phyloP scores from a whole-genome alignment of 768 basidiomycete species.

The Russula ochroleuca region DNA sequence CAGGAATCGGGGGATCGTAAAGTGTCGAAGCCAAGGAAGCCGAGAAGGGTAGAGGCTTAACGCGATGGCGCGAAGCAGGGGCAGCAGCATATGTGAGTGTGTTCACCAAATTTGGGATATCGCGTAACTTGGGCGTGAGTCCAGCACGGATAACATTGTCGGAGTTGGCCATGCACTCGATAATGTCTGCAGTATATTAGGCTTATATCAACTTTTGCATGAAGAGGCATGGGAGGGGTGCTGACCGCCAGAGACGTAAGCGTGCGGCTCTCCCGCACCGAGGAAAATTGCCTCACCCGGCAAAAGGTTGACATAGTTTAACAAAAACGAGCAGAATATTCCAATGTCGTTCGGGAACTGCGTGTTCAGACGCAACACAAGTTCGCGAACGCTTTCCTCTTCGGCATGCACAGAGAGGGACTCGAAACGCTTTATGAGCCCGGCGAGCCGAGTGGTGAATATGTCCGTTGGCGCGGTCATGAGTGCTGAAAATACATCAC shows the following conservation, averaged over 20 bases:
- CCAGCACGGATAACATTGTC: slow-evolving; percentile 99
- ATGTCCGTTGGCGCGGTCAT: slow-evolving; percentile 68
- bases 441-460: slow-evolving; percentile 52
- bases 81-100: slow-evolving; percentile 83
- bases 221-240: slow-evolving; percentile 1
- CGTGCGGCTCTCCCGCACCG: slow-evolving; percentile 94
- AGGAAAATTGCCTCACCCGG: slow-evolving; percentile 92
- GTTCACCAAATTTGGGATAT: slow-evolving; percentile 83
- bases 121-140: slow-evolving; percentile 92
- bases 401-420: slow-evolving; percentile 37
- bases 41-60: slow-evolving; percentile 53
- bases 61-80: slow-evolving; percentile 62
- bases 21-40: slow-evolving; percentile 41
- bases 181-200: slow-evolving; percentile 61
- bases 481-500: slow-evolving; percentile 70
- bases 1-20: slow-evolving; percentile 90
- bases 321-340: slow-evolving; percentile 83
- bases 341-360: slow-evolving; percentile 94
- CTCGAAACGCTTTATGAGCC: slow-evolving; percentile 61
- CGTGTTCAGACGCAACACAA: slow-evolving; percentile 56
- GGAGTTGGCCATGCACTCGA: slow-evolving; percentile 98
- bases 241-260: slow-evolving; percentile 89
- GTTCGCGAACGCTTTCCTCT: slow-evolving; percentile 49
- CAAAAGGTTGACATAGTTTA: slow-evolving; percentile 78
- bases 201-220: neutral